Conservation (phyloP, 371 early-diverging fungal species). For the Apophysomyces elegans region DNA sequence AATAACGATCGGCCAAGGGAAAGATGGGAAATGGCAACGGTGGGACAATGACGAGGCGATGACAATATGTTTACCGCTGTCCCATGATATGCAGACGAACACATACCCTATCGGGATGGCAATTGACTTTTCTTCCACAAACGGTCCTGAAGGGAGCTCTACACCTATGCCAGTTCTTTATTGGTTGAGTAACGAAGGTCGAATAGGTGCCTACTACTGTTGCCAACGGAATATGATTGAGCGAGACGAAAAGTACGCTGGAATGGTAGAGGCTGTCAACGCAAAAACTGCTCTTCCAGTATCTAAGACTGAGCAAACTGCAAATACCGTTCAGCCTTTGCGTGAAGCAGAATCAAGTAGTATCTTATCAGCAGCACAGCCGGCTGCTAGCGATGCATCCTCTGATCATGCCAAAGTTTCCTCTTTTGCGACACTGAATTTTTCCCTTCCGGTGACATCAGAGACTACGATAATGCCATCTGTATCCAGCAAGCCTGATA, state of each 20-base stretch:
- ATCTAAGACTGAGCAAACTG: no score
- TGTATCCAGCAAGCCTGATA: no score
- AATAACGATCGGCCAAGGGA: constrained; percentile 14
- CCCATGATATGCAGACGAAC: constrained; percentile 7
- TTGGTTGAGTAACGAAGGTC: constrained; percentile 12
- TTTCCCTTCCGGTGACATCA: no score
- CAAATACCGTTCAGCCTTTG: no score
- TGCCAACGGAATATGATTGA: not conserved
- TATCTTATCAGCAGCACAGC: no score
- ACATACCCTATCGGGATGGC: constrained; percentile 21
- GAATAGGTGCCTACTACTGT: constrained; percentile 14
- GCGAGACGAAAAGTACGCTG: not conserved
- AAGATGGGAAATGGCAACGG: constrained; percentile 12
- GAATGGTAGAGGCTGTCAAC: not conserved
- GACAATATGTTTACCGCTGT: constrained; percentile 14
- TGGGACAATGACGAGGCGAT: constrained; percentile 20
- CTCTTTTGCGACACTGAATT: no score
- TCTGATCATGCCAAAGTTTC: no score
- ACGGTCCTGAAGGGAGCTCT: not conserved
- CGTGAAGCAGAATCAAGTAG: no score
- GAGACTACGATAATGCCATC: no score
- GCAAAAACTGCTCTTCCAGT: no score
- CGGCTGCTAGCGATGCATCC: no score
- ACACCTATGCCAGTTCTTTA: constrained; percentile 4
- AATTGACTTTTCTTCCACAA: constrained; percentile 13